Conservation (phyloP, 768 basidiomycete genomes). For the Phanerochaete sordida region DNA sequence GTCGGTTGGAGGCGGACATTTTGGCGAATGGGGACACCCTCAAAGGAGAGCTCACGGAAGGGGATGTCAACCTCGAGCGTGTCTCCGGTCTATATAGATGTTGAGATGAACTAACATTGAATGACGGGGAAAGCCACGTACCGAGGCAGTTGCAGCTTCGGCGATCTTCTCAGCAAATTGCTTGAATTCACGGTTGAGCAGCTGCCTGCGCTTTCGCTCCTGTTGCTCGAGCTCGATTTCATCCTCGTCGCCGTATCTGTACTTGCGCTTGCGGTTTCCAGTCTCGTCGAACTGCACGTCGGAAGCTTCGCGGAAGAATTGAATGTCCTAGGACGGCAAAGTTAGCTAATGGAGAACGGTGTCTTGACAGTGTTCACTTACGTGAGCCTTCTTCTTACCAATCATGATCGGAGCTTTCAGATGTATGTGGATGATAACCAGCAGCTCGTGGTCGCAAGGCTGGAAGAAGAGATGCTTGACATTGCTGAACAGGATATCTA, state of each 20-base stretch:
- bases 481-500: constrained; percentile 96
- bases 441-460: constrained; percentile 92
- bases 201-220: constrained; percentile 84
- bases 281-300: constrained; percentile 99
- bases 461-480: constrained; percentile 99
- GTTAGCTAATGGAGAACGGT: constrained; percentile 1
- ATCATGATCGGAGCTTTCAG: constrained; percentile 96
- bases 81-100: constrained; percentile 57
- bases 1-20: constrained; percentile 95
- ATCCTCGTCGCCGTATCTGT: constrained; percentile 97
- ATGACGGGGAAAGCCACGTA: constrained; percentile 33
- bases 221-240: constrained; percentile 99
- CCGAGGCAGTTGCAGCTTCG: constrained; percentile 74
- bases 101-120: background rate
- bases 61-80: constrained; percentile 93
- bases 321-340: constrained; percentile 67
- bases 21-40: constrained; percentile 94
- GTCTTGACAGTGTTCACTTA: constrained; percentile 34
- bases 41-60: constrained; percentile 95
- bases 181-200: constrained; percentile 93
- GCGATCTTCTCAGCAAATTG: constrained; percentile 90
- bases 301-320: constrained; percentile 97
- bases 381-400: constrained; percentile 96
- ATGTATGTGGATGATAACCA: constrained; percentile 92
- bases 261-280: constrained; percentile 96